Conservation (phyloP, 108 stramenopile species). For the Schizochytrium sp. region DNA sequence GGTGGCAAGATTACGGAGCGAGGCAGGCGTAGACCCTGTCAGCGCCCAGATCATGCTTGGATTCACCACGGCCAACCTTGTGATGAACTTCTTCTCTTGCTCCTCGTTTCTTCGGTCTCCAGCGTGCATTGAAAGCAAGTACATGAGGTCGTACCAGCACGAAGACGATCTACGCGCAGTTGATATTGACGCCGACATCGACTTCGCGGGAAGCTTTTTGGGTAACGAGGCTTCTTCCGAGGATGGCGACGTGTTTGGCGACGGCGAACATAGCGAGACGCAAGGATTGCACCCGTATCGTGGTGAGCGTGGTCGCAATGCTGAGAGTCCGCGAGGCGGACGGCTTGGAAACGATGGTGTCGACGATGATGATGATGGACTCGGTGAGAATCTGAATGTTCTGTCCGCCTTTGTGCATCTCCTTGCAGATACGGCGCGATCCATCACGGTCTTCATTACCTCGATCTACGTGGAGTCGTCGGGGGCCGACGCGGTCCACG, state of each 20-base stretch:
- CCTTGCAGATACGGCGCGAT: not conserved
- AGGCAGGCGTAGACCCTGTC: not conserved
- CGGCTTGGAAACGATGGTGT: not conserved
- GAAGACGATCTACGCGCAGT: not conserved
- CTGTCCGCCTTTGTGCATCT: not conserved
- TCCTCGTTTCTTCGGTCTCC: not conserved
- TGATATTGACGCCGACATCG: not conserved
- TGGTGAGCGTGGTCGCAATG: not conserved
- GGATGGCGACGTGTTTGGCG: not conserved
- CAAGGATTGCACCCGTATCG: too few species aligned
- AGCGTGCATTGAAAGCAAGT: not conserved
- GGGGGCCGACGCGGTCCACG: not conserved
- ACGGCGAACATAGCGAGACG: not conserved
- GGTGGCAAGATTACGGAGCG: not conserved
- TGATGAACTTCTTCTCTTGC: constrained; percentile 1
- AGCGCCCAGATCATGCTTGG: not conserved
- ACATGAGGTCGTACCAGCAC: not conserved
- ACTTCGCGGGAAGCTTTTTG: not conserved
- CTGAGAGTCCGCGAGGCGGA: not conserved
- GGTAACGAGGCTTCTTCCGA: not conserved
- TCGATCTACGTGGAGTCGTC: not conserved
- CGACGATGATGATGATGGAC: not conserved
- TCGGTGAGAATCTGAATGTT: not conserved
- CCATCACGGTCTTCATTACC: not conserved
- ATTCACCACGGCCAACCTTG: not conserved